phyloP scores from a whole-genome alignment of 345 rosid species.

The Salix viminalis region DNA sequence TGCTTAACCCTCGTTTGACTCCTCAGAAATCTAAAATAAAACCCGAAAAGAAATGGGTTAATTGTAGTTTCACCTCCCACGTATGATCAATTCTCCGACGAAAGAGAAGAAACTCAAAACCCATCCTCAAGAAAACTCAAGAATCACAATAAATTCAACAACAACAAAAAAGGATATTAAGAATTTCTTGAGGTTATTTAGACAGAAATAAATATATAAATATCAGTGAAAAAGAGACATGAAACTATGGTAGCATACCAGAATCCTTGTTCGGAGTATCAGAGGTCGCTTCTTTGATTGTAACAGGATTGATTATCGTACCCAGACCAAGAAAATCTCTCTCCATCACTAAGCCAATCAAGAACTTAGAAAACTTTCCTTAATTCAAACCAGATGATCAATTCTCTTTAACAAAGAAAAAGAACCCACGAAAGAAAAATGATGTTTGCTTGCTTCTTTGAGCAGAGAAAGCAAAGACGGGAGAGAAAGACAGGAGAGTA shows the following conservation, averaged over 20 bases:
- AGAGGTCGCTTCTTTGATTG: slow-evolving; percentile 41
- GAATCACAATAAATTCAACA: not conserved
- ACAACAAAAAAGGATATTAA: not conserved
- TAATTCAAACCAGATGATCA: not conserved
- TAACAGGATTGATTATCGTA: slow-evolving; percentile 33
- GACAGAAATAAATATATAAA: not conserved
- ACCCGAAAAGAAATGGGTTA: not conserved
- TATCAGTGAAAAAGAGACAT: not conserved
- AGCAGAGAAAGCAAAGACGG: not conserved
- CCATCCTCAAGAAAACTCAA: not conserved
- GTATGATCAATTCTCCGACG: not conserved
- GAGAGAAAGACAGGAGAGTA: not conserved
- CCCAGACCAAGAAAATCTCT: slow-evolving; percentile 54
- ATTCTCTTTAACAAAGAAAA: not conserved
- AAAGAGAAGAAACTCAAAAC: not conserved
- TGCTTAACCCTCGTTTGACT: not conserved
- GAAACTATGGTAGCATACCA: slow-evolving; percentile 23
- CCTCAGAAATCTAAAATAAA: not conserved
- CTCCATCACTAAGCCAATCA: slow-evolving; percentile 32
- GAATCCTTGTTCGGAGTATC: slow-evolving; percentile 37
- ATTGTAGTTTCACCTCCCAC: not conserved
- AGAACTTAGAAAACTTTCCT: not conserved
- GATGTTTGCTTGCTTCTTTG: slow-evolving; percentile 1
- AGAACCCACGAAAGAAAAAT: not conserved
- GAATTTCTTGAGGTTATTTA: not conserved